Evolutionary conservation across 306 rosid genomes (phyloP).

Genomic region (Calophaca sinica): DNA sequence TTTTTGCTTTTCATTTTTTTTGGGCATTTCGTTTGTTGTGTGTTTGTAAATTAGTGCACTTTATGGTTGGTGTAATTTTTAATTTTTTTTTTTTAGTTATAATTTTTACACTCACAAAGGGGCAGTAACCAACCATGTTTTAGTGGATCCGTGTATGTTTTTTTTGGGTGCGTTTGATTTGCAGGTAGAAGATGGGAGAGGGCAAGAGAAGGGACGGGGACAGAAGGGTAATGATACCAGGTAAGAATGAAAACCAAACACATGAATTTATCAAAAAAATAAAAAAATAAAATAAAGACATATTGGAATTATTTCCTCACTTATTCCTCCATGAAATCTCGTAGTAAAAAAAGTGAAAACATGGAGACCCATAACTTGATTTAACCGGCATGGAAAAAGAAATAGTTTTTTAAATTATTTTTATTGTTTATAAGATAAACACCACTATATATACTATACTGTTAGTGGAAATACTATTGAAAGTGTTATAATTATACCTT

Average conservation of each 20-base stretch:
- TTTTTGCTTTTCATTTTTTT: constrained; percentile 22
- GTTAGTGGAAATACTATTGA: constrained; percentile 76
- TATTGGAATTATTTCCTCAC: constrained; percentile 8
- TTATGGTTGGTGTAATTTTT: constrained; percentile 41
- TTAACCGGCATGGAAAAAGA: constrained; percentile 39
- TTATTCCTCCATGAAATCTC: constrained; percentile 48
- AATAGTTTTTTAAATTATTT: not conserved
- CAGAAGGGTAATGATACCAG: constrained; percentile 55
- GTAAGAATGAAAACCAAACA: constrained; percentile 43
- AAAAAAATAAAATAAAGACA: too few relatives aligned
- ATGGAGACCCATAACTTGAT: constrained; percentile 51
- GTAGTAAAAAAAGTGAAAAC: constrained; percentile 59
- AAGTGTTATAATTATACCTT: constrained; percentile 55
- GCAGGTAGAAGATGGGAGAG: constrained; percentile 49
- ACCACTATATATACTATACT: constrained; percentile 17
- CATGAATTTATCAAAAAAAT: constrained; percentile 16
- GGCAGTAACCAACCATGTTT: constrained; percentile 11
- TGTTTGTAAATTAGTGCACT: constrained; percentile 59
- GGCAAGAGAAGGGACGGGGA: constrained; percentile 18
- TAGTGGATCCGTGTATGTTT: constrained; percentile 37
- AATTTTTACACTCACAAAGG: constrained; percentile 42
- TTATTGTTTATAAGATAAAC: not conserved
- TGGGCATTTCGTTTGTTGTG: constrained; percentile 6
- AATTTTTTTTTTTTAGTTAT: not conserved
- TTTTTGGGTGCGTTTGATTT: not conserved